Conservation (phyloP, 225 moss, liverwort and hornwort genomes). For the Lunularia cruciata region DNA sequence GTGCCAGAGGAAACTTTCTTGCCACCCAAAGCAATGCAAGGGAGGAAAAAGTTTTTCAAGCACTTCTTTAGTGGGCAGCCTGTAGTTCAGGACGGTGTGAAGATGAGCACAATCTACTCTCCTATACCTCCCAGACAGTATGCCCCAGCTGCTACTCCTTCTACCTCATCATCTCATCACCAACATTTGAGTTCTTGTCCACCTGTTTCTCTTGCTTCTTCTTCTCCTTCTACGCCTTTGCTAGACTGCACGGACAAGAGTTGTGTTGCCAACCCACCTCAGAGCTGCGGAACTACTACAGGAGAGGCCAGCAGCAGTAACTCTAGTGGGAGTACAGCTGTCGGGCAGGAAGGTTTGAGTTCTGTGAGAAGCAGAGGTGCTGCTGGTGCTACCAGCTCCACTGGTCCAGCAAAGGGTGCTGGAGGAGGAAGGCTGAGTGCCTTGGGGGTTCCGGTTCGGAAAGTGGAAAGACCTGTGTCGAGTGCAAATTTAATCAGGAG, state of each 20-base stretch:
- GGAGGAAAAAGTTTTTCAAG: constrained; percentile 45
- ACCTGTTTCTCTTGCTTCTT: not conserved
- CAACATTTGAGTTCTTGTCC: constrained; percentile 4
- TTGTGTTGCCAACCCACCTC: constrained; percentile 7
- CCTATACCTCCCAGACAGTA: not conserved
- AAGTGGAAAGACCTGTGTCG: constrained; percentile 30
- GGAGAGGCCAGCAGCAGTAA: constrained; percentile 4
- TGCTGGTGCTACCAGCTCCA: not conserved
- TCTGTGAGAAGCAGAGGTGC: not conserved
- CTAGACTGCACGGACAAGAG: constrained; percentile 21
- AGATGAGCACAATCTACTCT: constrained; percentile 14
- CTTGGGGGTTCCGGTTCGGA: constrained; percentile 34
- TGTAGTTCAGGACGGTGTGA: constrained; percentile 5
- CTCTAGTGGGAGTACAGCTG: not conserved
- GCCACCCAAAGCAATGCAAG: constrained; percentile 40
- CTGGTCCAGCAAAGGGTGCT: not conserved
- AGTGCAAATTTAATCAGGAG: constrained; percentile 36
- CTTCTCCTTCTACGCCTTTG: not conserved
- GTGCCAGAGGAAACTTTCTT: constrained; percentile 46
- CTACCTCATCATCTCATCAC: not conserved
- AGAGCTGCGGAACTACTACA: constrained; percentile 3
- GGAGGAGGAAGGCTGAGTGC: constrained; percentile 28
- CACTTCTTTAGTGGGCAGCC: constrained; percentile 34
- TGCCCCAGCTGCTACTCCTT: constrained; percentile 9
- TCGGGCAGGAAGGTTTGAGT: constrained; percentile 16